Base-by-base conservation (phyloP, 1,284 basidiomycete genomes). In the Fomitopsis palustris region DNA sequence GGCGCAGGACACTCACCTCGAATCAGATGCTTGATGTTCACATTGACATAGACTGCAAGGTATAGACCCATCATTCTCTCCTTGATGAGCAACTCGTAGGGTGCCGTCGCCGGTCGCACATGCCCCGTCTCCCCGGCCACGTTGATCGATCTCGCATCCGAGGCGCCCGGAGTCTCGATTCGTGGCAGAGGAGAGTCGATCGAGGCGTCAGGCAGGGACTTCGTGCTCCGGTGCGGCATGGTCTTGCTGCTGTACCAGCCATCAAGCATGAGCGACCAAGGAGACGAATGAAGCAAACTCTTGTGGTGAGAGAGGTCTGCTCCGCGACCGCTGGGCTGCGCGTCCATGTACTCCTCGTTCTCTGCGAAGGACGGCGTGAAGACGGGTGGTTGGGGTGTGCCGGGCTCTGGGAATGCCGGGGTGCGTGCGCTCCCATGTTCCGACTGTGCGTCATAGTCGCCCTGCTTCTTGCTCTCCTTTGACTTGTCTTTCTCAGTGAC, bases 11-110 rank as follows among this genome's bases (percentile, higher is more conserved):
- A 52, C 27, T 51, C 62, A 83, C 86, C 87, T 76, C 75, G 75
- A 4, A 92, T 82, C 21, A 88, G 75, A 53, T 79, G 78, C 41
- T 77, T 77, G 27, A 88, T 70, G 64, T 91, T 89, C 23, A 81
- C 81, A 68, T 92, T 86, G 38, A 91, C 78, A 65, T 87, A 92
- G 3, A 92, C 71, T 2, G 88, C 82, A 31, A 91, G 75, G 71
- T 95, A 95, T 51, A 95, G 83, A 1, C 93, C 93, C 90, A 95
- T 92, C 77, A 96, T 81, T 14, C 93, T 81, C 65, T 95, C 92
- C 72, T 96, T 96, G 55, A 84, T 81, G 21, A 95, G 77, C 14
- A 94, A 77, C 66, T 90, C 81, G 67, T 96, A 96, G 4, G 92
- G 92, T 0, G 87, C 88, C 51, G 77, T 74, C 12, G 69, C 70